A percentile compares a stretch with the other conserved stretches of the same genome.
Evolutionary conservation across 164 flowering plant genomes (phyloP).

Genomic region (Dillenia suffruticosa): DNA sequence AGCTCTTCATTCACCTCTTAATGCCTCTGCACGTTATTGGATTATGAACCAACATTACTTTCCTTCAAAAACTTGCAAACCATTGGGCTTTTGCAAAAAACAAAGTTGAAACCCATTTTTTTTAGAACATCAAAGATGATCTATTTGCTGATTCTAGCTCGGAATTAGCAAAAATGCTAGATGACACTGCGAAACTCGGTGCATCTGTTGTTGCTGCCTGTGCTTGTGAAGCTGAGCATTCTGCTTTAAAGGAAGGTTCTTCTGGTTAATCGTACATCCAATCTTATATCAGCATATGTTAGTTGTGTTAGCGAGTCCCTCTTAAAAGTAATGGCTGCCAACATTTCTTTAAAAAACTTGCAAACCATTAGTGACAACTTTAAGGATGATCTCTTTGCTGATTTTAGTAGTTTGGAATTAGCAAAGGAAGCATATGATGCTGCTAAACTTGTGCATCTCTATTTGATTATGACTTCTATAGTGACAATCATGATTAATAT

Average conservation of each 20-base stretch:
- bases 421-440: too few relatives aligned
- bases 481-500: too few relatives aligned
- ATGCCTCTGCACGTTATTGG: conserved; percentile 78
- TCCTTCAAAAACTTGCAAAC: conserved; percentile 66
- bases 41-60: conserved; percentile 81
- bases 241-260: conserved; percentile 21
- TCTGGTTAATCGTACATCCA: conserved; percentile 37
- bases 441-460: too few relatives aligned
- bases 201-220: conserved; percentile 80
- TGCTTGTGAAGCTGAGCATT: conserved; percentile 52
- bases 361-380: too few relatives aligned
- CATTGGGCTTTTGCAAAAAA: conserved; percentile 84
- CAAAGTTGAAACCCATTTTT: conserved; percentile 91
- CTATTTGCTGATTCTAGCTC: conserved; percentile 55
- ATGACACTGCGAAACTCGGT: conserved; percentile 41
- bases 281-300: conserved; percentile 1
- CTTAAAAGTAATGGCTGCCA: conserved; percentile 7
- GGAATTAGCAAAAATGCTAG: conserved; percentile 29
- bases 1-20: too few relatives aligned
- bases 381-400: too few relatives aligned
- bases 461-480: too few relatives aligned
- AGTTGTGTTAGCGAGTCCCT: background rate
- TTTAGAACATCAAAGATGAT: conserved; percentile 62
- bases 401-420: too few relatives aligned
- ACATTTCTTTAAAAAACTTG: too few relatives aligned